Evolutionary conservation across 441 rosid genomes (phyloP), one percentile per base, ranked within the genome.

Genomic region (Manihot esculenta): DNA sequence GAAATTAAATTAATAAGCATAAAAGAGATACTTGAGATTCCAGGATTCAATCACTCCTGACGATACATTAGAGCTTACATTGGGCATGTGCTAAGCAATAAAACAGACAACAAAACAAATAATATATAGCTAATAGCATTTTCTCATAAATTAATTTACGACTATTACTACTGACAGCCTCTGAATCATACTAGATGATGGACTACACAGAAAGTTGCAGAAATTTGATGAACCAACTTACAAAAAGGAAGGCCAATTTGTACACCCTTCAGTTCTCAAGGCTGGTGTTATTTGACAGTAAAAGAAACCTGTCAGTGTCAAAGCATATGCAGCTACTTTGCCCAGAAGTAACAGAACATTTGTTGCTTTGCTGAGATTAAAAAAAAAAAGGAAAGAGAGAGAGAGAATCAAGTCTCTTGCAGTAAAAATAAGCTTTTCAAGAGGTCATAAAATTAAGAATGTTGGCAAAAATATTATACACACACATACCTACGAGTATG

Each of bases 241-340:
- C 99, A 81, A 88, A 66, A 82, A 74, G 59, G 79, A 79, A 59
- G 88, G 80, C 73, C 79, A 83, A 56, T 78, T 74, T 73, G 68
- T 60, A 17, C 77, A 74, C 41, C 81, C 97, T 41, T 88, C 94
- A 38, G 80, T 78, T 76, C 64, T 86, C 85, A 81, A 78, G 70
- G 79, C 75, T 58, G 97, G 84, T 23, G 86, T 88, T 69, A 92
- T 84, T 83, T 83, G 90, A 75, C 88, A 80, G 79, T 90, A 93
- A 79, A 93, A 92, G 86, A 96, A 84, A 61, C 98, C 97, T 35
- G 98, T 93, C 77, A 90, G 76, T 33, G 80, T 78, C 85, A 96
- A 79, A 62, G 98, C 98, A 78, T 82, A 88, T 6, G 86, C 74
- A 74, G 98, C 98, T 79, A 92, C 98, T 87, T 87, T 96, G 51